Percentiles rank a stretch among this genome's conserved stretches.
Evolutionary conservation across 169 alveolate genomes (phyloP).

Genomic region (Toxoplasma gondii): DNA sequence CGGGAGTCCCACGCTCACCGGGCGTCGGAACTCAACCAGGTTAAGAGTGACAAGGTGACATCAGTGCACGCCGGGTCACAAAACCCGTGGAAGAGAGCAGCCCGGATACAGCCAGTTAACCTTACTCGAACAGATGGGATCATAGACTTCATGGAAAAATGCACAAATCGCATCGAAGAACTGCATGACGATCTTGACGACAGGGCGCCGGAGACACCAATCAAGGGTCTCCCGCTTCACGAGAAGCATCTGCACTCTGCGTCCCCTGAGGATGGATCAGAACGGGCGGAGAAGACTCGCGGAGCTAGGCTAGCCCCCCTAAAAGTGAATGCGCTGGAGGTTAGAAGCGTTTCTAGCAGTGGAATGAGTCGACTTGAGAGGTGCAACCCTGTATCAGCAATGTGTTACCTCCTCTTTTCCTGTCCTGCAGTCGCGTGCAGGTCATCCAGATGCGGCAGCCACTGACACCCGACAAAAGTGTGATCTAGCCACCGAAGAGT

Average conservation of each 20-base stretch:
- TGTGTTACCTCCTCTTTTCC: background rate
- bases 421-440: background rate
- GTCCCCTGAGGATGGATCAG: background rate
- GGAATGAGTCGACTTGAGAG: background rate
- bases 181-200: background rate
- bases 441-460: background rate
- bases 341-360: background rate
- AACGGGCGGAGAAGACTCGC: background rate
- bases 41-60: background rate
- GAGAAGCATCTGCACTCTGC: background rate
- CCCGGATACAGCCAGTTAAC: constrained; percentile 25
- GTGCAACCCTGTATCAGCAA: background rate
- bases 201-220: background rate
- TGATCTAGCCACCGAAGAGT: constrained; percentile 4
- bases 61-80: background rate
- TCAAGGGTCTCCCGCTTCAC: background rate
- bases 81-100: background rate
- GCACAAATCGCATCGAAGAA: background rate
- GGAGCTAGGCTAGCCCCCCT: background rate
- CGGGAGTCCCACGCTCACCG: background rate
- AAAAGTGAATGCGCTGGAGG: background rate
- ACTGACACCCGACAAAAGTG: background rate
- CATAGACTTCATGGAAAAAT: background rate
- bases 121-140: background rate
- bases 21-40: background rate